Conservation (phyloP, 2,329 filamentous ascomycete genomes). For the Incumbomyces delicatus region DNA sequence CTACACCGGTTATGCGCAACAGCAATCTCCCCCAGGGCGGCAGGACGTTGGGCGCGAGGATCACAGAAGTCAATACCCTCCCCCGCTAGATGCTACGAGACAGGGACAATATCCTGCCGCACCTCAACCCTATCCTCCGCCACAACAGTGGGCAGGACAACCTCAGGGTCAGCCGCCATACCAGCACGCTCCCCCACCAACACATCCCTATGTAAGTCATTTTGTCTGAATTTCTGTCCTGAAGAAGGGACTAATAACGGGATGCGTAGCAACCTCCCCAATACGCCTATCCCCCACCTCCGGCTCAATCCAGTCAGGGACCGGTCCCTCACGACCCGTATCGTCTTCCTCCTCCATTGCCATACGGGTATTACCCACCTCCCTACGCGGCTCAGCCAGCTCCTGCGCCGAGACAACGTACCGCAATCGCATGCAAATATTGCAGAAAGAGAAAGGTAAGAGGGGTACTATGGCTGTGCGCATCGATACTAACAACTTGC, state of each 20-base stretch:
- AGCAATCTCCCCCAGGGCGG: constrained; percentile 15
- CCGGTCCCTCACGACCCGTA: constrained; percentile 30
- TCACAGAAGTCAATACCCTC: constrained; percentile 18
- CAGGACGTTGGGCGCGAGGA: constrained; percentile 5
- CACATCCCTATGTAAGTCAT: constrained; percentile 31
- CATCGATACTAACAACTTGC: constrained; percentile 7
- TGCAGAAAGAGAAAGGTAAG: constrained; percentile 43
- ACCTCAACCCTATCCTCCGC: constrained; percentile 24
- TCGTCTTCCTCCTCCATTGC: constrained; percentile 30
- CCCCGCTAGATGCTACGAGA: constrained; percentile 30
- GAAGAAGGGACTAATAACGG: too few relatives aligned
- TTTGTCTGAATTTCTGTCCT: not conserved
- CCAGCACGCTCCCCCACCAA: constrained; percentile 22
- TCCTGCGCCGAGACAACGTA: constrained; percentile 41
- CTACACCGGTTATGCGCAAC: constrained; percentile 15
- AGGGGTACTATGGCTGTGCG: constrained; percentile 5
- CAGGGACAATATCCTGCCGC: constrained; percentile 37
- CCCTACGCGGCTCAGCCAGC: constrained; percentile 27
- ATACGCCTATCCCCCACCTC: constrained; percentile 28
- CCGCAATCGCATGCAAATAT: constrained; percentile 43
- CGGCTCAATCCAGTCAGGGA: constrained; percentile 29
- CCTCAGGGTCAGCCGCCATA: constrained; percentile 10
- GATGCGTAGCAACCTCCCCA: constrained; percentile 13
- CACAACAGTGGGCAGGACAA: constrained; percentile 24
- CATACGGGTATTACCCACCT: constrained; percentile 33